phyloP scores from a whole-genome alignment of 768 basidiomycete species.

The Leccinellum rugosiceps region DNA sequence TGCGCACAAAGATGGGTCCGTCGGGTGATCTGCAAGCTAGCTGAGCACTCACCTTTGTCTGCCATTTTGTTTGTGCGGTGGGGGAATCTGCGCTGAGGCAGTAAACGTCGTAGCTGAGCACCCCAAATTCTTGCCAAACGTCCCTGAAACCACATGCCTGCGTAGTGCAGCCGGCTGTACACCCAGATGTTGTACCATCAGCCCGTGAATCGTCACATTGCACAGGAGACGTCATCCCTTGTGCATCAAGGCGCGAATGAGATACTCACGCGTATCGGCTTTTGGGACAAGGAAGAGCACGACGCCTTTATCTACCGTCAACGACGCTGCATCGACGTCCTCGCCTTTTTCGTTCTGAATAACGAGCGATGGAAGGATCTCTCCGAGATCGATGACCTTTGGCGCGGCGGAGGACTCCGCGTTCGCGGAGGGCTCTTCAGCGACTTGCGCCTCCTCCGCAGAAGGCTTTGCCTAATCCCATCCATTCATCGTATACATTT shows the following conservation, averaged over 20 bases:
- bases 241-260: background rate
- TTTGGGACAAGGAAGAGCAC: constrained; percentile 83
- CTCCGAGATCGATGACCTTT: constrained; percentile 61
- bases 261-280: constrained; percentile 73
- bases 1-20: constrained; percentile 28
- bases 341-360: constrained; percentile 86
- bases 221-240: background rate
- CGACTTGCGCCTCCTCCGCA: constrained; percentile 2
- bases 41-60: constrained; percentile 61
- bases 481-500: background rate
- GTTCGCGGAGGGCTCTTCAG: constrained; percentile 1
- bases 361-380: constrained; percentile 64
- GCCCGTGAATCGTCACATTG: background rate
- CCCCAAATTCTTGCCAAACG: constrained; percentile 69
- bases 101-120: constrained; percentile 65
- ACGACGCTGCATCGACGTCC: constrained; percentile 62
- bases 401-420: constrained; percentile 3
- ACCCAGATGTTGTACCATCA: constrained; percentile 1
- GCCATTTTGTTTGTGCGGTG: constrained; percentile 77
- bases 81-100: constrained; percentile 81
- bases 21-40: background rate
- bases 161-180: constrained; percentile 79
- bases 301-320: constrained; percentile 69
- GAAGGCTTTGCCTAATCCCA: constrained; percentile 19
- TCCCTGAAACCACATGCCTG: constrained; percentile 95